Conservation (phyloP, 31 red algal genomes). For the Porphyra umbilicalis region DNA sequence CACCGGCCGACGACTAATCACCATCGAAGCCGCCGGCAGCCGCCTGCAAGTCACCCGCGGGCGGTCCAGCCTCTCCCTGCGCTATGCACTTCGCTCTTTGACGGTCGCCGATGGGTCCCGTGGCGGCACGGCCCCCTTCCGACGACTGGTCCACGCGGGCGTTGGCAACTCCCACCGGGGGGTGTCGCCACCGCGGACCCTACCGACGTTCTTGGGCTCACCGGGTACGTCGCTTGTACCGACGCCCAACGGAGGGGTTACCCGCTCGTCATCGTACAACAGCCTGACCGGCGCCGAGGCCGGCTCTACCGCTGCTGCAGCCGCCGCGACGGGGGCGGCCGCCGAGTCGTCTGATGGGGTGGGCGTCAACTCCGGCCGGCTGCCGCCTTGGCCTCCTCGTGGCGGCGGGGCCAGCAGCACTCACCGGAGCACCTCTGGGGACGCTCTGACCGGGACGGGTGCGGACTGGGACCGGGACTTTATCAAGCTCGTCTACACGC, state of each 20-base stretch:
- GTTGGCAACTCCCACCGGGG: constrained; percentile 13
- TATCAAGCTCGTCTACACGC: constrained; percentile 32
- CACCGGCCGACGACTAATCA: constrained; percentile 28
- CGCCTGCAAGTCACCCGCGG: background rate
- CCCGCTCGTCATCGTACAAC: background rate
- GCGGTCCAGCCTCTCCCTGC: background rate
- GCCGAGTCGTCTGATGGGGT: too few relatives aligned
- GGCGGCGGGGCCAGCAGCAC: background rate
- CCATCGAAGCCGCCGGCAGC: constrained; percentile 16
- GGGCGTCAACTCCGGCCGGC: background rate
- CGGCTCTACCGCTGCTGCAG: background rate
- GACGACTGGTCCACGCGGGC: constrained; percentile 46
- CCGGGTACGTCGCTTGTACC: background rate
- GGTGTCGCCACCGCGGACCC: constrained; percentile 39
- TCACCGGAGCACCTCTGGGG: constrained; percentile 2
- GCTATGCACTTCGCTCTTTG: constrained; percentile 36
- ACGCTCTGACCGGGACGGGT: background rate
- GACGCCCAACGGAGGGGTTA: background rate
- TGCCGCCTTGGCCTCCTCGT: background rate
- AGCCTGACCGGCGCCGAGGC: background rate
- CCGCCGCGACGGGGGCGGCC: background rate
- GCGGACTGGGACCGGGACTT: constrained; percentile 27
- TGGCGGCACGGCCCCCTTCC: constrained; percentile 64
- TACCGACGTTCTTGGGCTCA: background rate
- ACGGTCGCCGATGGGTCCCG: constrained; percentile 60